Conservation (phyloP, 768 basidiomycete genomes). For the Podaxis mareebaensis region DNA sequence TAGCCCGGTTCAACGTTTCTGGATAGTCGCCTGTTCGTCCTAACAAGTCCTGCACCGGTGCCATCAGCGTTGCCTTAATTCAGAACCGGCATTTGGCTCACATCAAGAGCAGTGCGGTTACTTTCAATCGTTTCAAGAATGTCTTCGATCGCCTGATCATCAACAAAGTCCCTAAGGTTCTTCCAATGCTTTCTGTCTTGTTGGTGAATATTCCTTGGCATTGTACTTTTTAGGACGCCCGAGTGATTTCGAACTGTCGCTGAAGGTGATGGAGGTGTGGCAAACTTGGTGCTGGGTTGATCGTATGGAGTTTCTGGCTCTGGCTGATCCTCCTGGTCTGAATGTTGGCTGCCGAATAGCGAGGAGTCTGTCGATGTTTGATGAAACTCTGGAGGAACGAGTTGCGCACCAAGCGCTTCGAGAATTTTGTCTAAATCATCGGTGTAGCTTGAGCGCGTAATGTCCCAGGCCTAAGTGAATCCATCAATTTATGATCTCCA, state of each 20-base stretch:
- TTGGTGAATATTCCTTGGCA: slow-evolving; percentile 16
- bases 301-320: slow-evolving; percentile 16
- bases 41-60: slow-evolving; percentile 52
- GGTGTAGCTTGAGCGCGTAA: slow-evolving; percentile 55
- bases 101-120: slow-evolving; percentile 68
- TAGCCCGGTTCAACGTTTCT: slow-evolving; percentile 56
- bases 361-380: slow-evolving; percentile 66
- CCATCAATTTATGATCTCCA: neutral
- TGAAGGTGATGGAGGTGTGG: slow-evolving; percentile 29
- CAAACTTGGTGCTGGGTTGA: slow-evolving; percentile 11
- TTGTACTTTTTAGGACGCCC: neutral
- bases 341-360: slow-evolving; percentile 77
- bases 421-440: slow-evolving; percentile 68
- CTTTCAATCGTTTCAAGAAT: slow-evolving; percentile 71
- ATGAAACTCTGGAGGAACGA: slow-evolving; percentile 80
- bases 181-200: slow-evolving; percentile 69
- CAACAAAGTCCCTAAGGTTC: slow-evolving; percentile 82
- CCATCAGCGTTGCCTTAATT: neutral
- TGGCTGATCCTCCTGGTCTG: slow-evolving; percentile 38
- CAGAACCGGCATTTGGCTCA: slow-evolving; percentile 31
- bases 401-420: slow-evolving; percentile 69
- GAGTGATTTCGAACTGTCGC: slow-evolving; percentile 29
- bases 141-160: slow-evolving; percentile 80
- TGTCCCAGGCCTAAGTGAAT: slow-evolving; percentile 67
- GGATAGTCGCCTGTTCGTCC: slow-evolving; percentile 68